A percentile compares a stretch with the other conserved stretches of the same genome.
phyloP scores from a whole-genome alignment of 495 filamentous ascomycete species.

The Penicillium salamii region DNA sequence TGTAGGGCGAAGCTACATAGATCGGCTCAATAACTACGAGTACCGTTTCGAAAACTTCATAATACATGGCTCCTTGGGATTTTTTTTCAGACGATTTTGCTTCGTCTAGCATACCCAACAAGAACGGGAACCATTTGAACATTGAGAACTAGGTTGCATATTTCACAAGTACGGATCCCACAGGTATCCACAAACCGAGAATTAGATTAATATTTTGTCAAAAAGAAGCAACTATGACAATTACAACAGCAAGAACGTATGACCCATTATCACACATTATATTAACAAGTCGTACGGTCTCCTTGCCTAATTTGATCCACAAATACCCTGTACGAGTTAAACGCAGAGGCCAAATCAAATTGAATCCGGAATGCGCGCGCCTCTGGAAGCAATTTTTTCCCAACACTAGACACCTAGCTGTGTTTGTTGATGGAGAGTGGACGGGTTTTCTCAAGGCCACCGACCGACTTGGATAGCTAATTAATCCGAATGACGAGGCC shows the following conservation, averaged over 20 bases:
- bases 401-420: too few relatives aligned
- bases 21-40: too few relatives aligned
- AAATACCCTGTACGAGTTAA: not conserved
- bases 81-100: too few relatives aligned
- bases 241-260: not conserved
- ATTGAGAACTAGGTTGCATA: too few relatives aligned
- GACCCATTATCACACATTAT: not conserved
- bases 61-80: too few relatives aligned
- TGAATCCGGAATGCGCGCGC: not conserved
- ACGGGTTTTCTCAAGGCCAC: not conserved
- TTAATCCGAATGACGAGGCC: constrained; percentile 1
- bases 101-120: too few relatives aligned
- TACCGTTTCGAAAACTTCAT: too few relatives aligned
- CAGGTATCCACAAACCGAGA: not conserved
- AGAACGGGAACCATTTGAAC: too few relatives aligned
- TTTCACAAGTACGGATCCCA: not conserved
- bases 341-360: not conserved
- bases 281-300: constrained; percentile 3
- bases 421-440: not conserved
- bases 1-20: too few relatives aligned
- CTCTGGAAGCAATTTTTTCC: too few relatives aligned
- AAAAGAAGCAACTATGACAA: not conserved
- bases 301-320: not conserved
- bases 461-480: not conserved
- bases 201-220: not conserved